A percentile compares a stretch with the other conserved stretches of the same genome.
phyloP scores from a whole-genome alignment of 495 filamentous ascomycete species.

The Aspergillus conjunctus region DNA sequence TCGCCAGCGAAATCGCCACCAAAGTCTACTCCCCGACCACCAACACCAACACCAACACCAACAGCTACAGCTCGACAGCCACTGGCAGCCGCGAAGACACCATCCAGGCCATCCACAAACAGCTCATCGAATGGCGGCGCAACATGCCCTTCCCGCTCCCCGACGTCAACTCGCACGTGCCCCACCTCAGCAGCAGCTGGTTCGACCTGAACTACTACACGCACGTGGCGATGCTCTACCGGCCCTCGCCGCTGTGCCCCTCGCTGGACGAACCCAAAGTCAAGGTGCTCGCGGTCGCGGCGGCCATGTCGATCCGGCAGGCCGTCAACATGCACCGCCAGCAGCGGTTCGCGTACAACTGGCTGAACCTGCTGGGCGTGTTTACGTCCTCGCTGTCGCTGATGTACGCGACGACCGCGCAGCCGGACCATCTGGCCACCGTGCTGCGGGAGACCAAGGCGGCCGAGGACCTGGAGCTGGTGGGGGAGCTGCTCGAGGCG shows the following conservation, averaged over 20 bases:
- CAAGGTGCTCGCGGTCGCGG: constrained; percentile 36
- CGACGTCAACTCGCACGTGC: constrained; percentile 37
- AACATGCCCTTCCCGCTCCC: constrained; percentile 47
- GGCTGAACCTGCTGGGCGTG: constrained; percentile 41
- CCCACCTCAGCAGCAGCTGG: constrained; percentile 43
- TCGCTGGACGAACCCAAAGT: constrained; percentile 30
- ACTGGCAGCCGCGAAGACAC: constrained; percentile 30
- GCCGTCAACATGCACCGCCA: constrained; percentile 40
- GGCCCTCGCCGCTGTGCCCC: constrained; percentile 39
- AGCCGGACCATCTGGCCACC: constrained; percentile 27
- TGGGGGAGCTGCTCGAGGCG: constrained; percentile 34
- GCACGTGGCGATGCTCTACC: constrained; percentile 41
- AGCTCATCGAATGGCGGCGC: constrained; percentile 42
- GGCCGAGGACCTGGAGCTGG: constrained; percentile 36
- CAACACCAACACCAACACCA: no score
- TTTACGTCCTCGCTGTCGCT: constrained; percentile 41
- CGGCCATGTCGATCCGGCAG: constrained; percentile 41
- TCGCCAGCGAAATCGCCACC: constrained; percentile 40
- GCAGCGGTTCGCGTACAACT: constrained; percentile 42
- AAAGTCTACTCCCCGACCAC: constrained; percentile 29
- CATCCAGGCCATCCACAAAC: constrained; percentile 33
- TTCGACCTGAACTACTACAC: constrained; percentile 47
- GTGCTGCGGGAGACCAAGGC: constrained; percentile 30
- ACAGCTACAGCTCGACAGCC: constrained; percentile 18
- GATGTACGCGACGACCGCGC: constrained; percentile 42